Evolutionary conservation across 371 early-diverging fungal species (phyloP).

Genomic region (Circinella minor): DNA sequence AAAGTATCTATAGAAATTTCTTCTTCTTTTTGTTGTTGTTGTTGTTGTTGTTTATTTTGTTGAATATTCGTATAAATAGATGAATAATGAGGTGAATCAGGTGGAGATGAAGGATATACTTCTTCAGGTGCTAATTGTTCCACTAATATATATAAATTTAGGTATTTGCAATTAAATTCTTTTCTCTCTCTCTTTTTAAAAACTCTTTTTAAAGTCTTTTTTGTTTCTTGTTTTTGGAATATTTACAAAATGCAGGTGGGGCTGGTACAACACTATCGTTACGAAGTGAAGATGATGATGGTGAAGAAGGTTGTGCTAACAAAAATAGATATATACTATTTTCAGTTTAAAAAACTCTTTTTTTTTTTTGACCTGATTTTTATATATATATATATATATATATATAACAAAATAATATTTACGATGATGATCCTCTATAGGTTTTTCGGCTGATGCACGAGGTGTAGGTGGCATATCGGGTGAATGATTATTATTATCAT

Average conservation of each 20-base stretch:
- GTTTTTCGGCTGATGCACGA: constrained; percentile 11
- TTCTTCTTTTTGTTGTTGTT: not conserved
- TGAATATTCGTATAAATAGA: not conserved
- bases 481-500: not conserved
- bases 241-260: not conserved
- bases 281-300: not conserved
- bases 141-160: not conserved
- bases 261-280: not conserved
- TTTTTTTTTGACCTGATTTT: not conserved
- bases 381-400: too few species aligned
- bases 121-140: constrained; percentile 14
- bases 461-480: constrained; percentile 12
- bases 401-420: not conserved
- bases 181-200: too few species aligned
- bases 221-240: too few species aligned
- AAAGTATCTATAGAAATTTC: not conserved
- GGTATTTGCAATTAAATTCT: too few species aligned
- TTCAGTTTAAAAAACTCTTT: too few species aligned
- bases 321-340: constrained; percentile 2
- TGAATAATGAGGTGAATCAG: not conserved
- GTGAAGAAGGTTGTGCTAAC: constrained; percentile 1
- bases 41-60: not conserved
- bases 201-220: too few species aligned
- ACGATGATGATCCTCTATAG: not conserved
- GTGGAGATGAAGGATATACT: constrained; percentile 8